Evolutionary conservation across 2,329 filamentous ascomycete genomes (phyloP).

Genomic region (Sphaerulina populicola): DNA sequence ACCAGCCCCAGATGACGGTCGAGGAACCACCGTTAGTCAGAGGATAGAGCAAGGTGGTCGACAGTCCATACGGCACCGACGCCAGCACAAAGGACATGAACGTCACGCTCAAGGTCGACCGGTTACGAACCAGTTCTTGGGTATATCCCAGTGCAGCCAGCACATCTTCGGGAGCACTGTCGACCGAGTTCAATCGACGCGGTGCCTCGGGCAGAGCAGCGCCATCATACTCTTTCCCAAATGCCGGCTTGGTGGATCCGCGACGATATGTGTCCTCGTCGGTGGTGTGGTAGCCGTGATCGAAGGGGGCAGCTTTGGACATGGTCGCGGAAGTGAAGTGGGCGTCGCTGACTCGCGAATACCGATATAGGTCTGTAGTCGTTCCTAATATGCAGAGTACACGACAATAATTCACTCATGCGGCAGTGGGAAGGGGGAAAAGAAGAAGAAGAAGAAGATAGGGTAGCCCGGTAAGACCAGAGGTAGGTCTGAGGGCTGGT

Average conservation of each 20-base stretch:
- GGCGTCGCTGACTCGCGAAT: background rate
- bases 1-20: slow-evolving; percentile 66
- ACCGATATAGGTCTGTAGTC: too few relatives aligned
- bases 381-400: too few relatives aligned
- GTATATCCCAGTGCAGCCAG: slow-evolving; percentile 59
- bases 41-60: slow-evolving; percentile 62
- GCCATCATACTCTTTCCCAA: slow-evolving; percentile 9
- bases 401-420: slow-evolving; percentile 6
- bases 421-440: background rate
- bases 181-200: slow-evolving; percentile 12
- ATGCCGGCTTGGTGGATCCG: slow-evolving; percentile 12
- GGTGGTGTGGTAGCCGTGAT: background rate
- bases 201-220: slow-evolving; percentile 5
- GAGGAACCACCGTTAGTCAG: slow-evolving; percentile 58
- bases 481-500: slow-evolving; percentile 8
- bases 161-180: slow-evolving; percentile 50
- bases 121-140: slow-evolving; percentile 55
- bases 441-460: too few relatives aligned
- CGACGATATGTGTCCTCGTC: slow-evolving; percentile 9
- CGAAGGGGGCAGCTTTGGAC: slow-evolving; percentile 13
- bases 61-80: slow-evolving; percentile 64
- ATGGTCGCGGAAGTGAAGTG: slow-evolving; percentile 5
- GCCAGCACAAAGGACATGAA: slow-evolving; percentile 72
- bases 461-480: too few relatives aligned
- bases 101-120: slow-evolving; percentile 60